Base-by-base conservation (phyloP, 2,329 filamentous ascomycete species). In the Rachicladosporium sp. region DNA sequence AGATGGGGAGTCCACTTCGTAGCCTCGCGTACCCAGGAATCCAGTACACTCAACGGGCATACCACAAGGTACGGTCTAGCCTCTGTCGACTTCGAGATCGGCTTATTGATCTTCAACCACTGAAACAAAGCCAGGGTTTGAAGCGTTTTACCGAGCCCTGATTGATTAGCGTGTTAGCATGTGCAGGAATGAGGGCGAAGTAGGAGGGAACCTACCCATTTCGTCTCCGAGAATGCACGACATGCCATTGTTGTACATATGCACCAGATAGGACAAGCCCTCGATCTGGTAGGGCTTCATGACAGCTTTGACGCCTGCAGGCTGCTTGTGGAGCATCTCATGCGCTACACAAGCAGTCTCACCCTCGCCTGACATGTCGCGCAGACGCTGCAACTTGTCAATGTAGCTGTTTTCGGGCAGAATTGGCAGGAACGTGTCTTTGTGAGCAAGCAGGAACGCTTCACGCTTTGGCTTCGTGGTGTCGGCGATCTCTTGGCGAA, bases 271-370 rank as follows among this genome's bases (percentile, higher is more conserved):
- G 0, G 66, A 68, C 0, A 73, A 53, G 1, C 69, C 70, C 3
- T 66, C 62, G 0, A 71, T 50, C 43, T 72, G 70, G 35, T 73
- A 70, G 3, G 66, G 62, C 47, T 72, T 73, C 55, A 73, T 67
- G 0, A 50, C 62, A 1, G 72, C 72, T 2, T 51, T 66, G 9
- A 76, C 62, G 2, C 60, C 64, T 35, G 43, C 40, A 23, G 45
- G 70, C 45, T 72, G 69, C 33, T 3, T 51, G 43, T 3, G 71
- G 47, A 6, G 62, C 53, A 35, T 60, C 42, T 38, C 70, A 69
- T 6, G 63, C 53, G 10, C 36, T 29, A 32, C 42, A 37, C n/a
- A 48, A 37, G 3, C 21, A 27, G n/a, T 27, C 23, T 31, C 27
- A 15, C 38, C 40, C 10, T 1, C 21, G 12, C 9, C 40, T 33